Evolutionary conservation across 345 rosid species (phyloP).

Genomic region (Eucalyptus rudis): DNA sequence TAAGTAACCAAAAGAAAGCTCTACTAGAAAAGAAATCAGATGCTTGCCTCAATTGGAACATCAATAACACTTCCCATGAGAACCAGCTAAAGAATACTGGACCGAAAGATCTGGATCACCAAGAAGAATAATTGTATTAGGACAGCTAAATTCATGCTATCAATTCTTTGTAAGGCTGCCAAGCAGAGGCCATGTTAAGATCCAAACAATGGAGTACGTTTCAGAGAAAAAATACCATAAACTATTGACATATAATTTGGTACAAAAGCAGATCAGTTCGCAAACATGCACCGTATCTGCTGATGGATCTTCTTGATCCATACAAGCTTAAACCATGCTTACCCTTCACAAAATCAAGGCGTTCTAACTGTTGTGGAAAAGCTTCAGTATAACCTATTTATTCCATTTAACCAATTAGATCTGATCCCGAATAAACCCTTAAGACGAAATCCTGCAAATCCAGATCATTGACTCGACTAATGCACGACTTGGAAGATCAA

Average conservation of each 20-base stretch:
- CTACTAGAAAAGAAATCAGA: background rate
- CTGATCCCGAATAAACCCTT: background rate
- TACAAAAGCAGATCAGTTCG: background rate
- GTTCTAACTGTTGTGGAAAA: background rate
- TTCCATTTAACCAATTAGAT: background rate
- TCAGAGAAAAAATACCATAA: background rate
- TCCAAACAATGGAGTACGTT: background rate
- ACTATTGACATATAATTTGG: background rate
- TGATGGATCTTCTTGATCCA: background rate
- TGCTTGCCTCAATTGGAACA: slow-evolving; percentile 32
- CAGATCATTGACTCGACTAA: background rate
- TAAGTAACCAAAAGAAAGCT: background rate
- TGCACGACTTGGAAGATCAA: background rate
- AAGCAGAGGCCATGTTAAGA: background rate
- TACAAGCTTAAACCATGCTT: background rate
- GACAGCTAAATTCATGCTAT: background rate
- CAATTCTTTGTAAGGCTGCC: background rate
- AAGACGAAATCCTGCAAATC: background rate
- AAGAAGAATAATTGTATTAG: background rate
- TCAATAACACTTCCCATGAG: slow-evolving; percentile 45
- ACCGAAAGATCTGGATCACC: background rate
- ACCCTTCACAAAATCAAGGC: background rate
- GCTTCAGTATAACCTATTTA: background rate
- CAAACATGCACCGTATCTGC: background rate
- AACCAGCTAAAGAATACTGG: background rate